Evolutionary conservation across 768 basidiomycete species (phyloP).

Genomic region (Neoboletus subvelutipes): DNA sequence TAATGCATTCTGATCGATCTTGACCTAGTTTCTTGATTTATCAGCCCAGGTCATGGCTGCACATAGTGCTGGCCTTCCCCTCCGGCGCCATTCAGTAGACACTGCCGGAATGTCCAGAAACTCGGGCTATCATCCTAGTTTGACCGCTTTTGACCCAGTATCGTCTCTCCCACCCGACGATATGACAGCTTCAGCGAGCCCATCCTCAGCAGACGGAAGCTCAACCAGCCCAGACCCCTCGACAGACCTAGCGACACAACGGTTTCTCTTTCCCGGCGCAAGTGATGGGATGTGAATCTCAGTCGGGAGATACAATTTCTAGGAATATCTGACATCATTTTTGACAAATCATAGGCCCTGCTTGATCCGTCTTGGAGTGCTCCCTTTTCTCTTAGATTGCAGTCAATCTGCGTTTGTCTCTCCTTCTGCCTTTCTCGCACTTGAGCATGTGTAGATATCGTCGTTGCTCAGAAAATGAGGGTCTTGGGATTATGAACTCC

Average conservation of each 20-base stretch:
- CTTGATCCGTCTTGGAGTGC: constrained; percentile 1
- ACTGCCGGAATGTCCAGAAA: constrained; percentile 15
- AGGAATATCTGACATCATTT: neutral
- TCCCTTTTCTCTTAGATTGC: neutral
- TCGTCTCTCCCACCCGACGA: constrained; percentile 17
- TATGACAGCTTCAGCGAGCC: constrained; percentile 22
- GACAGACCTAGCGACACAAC: constrained; percentile 14
- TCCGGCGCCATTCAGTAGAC: constrained; percentile 34
- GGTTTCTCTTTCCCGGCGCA: constrained; percentile 17
- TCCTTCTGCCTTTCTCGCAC: neutral
- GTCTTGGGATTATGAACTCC: neutral
- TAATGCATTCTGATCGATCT: neutral
- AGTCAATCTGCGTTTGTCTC: neutral
- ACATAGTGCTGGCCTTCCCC: constrained; percentile 25
- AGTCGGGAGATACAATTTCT: neutral
- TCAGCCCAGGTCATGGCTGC: constrained; percentile 29
- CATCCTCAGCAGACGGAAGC: constrained; percentile 22
- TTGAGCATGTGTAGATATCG: neutral
- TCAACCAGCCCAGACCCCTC: constrained; percentile 21
- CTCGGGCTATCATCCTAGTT: constrained; percentile 5
- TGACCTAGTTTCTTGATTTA: constrained; percentile 29
- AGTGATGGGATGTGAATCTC: constrained; percentile 16
- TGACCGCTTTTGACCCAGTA: constrained; percentile 18
- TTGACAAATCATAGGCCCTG: constrained; percentile 2
- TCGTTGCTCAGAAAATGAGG: neutral